Evolutionary conservation across 2,329 filamentous ascomycete genomes (phyloP).

Genomic region (Neoascochyta sp.): DNA sequence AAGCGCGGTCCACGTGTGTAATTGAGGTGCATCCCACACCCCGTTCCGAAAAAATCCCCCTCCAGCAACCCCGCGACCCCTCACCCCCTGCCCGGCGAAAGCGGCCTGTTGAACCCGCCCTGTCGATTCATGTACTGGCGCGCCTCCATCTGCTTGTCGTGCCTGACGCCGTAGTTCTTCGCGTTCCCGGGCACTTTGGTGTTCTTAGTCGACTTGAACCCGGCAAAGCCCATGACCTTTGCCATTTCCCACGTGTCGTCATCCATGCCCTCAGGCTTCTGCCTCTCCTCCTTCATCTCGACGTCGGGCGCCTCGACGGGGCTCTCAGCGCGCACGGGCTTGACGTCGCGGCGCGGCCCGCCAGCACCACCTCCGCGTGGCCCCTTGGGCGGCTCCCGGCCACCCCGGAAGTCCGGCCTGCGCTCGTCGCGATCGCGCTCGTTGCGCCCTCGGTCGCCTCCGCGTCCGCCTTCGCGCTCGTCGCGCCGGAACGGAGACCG

Average conservation of each 20-base stretch:
- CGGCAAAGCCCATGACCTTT: conserved; percentile 84
- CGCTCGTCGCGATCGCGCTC: conserved; percentile 7
- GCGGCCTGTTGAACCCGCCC: conserved; percentile 76
- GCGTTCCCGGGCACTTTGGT: conserved; percentile 85
- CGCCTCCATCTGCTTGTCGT: conserved; percentile 93
- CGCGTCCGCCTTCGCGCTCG: conserved; percentile 15
- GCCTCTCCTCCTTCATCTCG: conserved; percentile 26
- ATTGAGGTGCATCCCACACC: no score
- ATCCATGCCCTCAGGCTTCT: conserved; percentile 43
- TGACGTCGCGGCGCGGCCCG: conserved; percentile 8
- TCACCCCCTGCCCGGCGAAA: conserved; percentile 48
- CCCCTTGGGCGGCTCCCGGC: conserved; percentile 22
- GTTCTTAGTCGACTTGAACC: conserved; percentile 81
- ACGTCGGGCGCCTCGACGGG: conserved; percentile 19
- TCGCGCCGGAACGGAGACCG: conserved; percentile 26
- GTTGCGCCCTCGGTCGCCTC: conserved; percentile 12
- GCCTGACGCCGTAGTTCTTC: conserved; percentile 71
- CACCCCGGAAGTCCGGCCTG: conserved; percentile 5
- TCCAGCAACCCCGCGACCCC: no score
- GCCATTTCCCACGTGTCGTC: conserved; percentile 73
- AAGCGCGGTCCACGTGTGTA: no score
- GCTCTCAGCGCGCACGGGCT: conserved; percentile 1
- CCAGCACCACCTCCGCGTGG: conserved; percentile 17
- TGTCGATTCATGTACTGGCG: conserved; percentile 93
- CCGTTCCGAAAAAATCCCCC: no score